phyloP scores from a whole-genome alignment of 495 filamentous ascomycete genomes.

The Cladorrhinum samala region DNA sequence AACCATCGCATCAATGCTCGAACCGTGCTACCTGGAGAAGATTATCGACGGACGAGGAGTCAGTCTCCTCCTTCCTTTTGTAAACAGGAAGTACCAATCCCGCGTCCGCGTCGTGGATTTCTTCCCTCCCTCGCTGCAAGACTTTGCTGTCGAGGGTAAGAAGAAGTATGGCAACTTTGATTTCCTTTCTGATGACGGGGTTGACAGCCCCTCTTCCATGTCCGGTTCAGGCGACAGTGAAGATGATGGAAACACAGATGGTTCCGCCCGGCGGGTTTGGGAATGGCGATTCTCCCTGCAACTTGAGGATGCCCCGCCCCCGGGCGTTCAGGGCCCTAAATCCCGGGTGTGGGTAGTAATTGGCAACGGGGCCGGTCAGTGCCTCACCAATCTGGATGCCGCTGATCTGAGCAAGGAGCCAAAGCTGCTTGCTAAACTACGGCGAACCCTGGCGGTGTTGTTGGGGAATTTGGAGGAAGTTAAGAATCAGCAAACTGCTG shows the following conservation, averaged over 20 bases:
- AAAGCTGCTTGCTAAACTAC: constrained; percentile 42
- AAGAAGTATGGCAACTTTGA: constrained; percentile 38
- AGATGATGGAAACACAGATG: constrained; percentile 1
- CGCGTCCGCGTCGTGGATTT: constrained; percentile 76
- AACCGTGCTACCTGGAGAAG: constrained; percentile 33
- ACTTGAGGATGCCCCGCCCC: constrained; percentile 53
- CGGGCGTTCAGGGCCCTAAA: constrained; percentile 24
- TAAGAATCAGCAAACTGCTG: constrained; percentile 32
- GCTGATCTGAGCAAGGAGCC: constrained; percentile 54
- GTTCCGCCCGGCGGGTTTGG: constrained; percentile 41
- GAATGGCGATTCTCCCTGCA: constrained; percentile 74
- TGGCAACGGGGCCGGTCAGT: constrained; percentile 55
- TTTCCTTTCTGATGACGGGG: constrained; percentile 36
- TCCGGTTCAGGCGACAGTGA: constrained; percentile 11
- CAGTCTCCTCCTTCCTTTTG: constrained; percentile 54
- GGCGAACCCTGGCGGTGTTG: constrained; percentile 68
- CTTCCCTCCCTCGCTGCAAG: constrained; percentile 60
- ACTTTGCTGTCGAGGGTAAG: constrained; percentile 58
- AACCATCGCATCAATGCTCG: constrained; percentile 45
- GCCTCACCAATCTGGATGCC: constrained; percentile 60
- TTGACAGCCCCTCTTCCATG: constrained; percentile 6
- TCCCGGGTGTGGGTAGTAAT: constrained; percentile 59
- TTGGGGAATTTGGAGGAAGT: constrained; percentile 83
- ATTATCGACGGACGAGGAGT: constrained; percentile 31
- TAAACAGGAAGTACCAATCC: constrained; percentile 63